phyloP scores from a whole-genome alignment of 768 basidiomycete species.

The Pleurotus citrinopileatus region DNA sequence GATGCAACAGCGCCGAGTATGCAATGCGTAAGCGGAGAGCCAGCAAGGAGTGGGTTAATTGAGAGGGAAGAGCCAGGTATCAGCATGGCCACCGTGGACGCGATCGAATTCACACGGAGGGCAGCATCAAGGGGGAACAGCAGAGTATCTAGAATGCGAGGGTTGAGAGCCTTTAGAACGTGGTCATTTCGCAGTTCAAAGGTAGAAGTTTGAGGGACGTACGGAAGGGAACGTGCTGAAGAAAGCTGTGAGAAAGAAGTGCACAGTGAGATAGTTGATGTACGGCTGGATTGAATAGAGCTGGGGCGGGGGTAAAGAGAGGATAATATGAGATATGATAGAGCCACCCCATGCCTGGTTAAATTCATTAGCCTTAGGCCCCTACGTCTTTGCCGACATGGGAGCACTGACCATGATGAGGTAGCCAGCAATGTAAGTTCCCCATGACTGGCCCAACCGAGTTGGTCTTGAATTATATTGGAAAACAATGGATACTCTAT shows the following conservation, averaged over 20 bases:
- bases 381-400: neutral
- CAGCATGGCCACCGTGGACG: constrained; percentile 26
- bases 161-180: constrained; percentile 9
- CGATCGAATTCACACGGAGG: constrained; percentile 40
- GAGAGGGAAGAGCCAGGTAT: constrained; percentile 21
- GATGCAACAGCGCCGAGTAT: constrained; percentile 47
- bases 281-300: constrained; percentile 43
- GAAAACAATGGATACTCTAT: constrained; percentile 40
- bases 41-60: constrained; percentile 28
- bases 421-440: constrained; percentile 41
- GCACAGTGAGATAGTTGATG: constrained; percentile 46
- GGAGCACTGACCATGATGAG: constrained; percentile 38
- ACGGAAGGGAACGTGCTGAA: constrained; percentile 35
- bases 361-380: neutral
- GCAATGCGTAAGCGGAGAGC: constrained; percentile 42
- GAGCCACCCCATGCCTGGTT: constrained; percentile 49
- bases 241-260: constrained; percentile 40
- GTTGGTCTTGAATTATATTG: constrained; percentile 33
- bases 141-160: constrained; percentile 33
- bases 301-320: constrained; percentile 43
- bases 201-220: constrained; percentile 15
- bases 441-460: constrained; percentile 32
- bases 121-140: constrained; percentile 51
- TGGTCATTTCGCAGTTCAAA: neutral
- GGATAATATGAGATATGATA: constrained; percentile 37